Evolutionary conservation across 2,329 filamentous ascomycete species (phyloP), one percentile per base, ranked within the genome.

Genomic region (Pezizomycotina sp.): DNA sequence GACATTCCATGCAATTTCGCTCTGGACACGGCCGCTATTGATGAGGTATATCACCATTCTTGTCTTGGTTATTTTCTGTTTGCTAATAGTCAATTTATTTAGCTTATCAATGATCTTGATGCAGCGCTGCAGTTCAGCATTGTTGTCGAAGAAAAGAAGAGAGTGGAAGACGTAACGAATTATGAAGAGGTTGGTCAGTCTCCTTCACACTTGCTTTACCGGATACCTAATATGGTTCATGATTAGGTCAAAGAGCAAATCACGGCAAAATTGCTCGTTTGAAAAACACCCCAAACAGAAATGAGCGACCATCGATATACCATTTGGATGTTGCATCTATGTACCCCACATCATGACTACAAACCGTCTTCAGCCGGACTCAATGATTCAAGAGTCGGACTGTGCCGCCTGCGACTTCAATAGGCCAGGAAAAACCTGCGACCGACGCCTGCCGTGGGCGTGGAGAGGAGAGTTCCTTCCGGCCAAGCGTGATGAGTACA

Each of bases 341-440:
- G 89, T 98, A 98, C 56, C 89, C 89, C 6, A 98, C 58, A 98
- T 98, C 56, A 98, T 98, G 91, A 98, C 91, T 2, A 98, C 89
- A 1, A 98, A 98, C 57, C 78, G 89, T 56, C 60, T 98, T 29
- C 89, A 98, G 50, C 89, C 89, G 0, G 89, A 98, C 57, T 95
- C 89, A n/a, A 92, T 98, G 83, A 91, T 98, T 35, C 66, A 86
- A 30, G 91, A 98, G 55, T 81, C 84, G 0, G 82, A 92, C 51
- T 98, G 91, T 52, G 89, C 89, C 2, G 84, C 89, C 7, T 98
- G 91, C 58, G 91, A 98, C 56, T 98, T 98, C 64, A 98, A 98
- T 50, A 68, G 89, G 27, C 89, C 89, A 1, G 89, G 89, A 20
- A 98, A 98, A 60, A 95, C 83, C 1, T 98, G 89, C 54, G 89